These are phyloP conservation scores for Auriscalpium vulgare DNA, from an alignment of 768 basidiomycete species.

Conservation along the genomic window DNA sequence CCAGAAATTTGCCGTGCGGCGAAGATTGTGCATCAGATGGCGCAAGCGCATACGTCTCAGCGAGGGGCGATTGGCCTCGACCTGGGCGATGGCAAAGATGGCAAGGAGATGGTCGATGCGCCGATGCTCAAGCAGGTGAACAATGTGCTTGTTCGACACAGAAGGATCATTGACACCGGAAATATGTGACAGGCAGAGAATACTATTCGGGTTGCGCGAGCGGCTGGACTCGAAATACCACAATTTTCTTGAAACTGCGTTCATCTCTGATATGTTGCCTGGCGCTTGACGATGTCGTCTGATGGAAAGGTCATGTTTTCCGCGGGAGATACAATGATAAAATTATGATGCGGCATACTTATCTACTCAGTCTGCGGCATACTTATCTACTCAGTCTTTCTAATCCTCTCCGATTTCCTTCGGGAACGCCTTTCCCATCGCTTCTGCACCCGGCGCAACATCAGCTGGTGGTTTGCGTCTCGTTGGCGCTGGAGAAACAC, in stretches of 20 bases:
- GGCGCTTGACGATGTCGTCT: too few relatives aligned
- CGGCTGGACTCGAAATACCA: conserved; percentile 11
- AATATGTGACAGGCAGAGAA: conserved; percentile 8
- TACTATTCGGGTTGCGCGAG: conserved; percentile 6
- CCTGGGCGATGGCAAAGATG: conserved; percentile 33
- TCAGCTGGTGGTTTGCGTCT: too few relatives aligned
- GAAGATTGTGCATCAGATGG: conserved; percentile 63
- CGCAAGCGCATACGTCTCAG: conserved; percentile 39
- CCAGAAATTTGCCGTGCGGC: conserved; percentile 73
- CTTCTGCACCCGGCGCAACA: too few relatives aligned
- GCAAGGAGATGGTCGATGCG: conserved; percentile 82
- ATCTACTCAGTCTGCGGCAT: too few relatives aligned
- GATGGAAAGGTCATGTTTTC: too few relatives aligned
- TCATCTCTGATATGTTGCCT: too few relatives aligned
- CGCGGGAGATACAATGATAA: too few relatives aligned
- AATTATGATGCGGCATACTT: too few relatives aligned
- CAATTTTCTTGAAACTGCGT: background rate
- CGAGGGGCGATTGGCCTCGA: conserved; percentile 72
- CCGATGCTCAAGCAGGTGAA: conserved; percentile 83
- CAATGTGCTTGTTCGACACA: background rate
- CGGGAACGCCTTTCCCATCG: too few relatives aligned
- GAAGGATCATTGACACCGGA: background rate
- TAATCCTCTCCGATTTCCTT: too few relatives aligned
- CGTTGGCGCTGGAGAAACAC: too few relatives aligned
- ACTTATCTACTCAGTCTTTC: too few relatives aligned